Evolutionary conservation across 2,329 filamentous ascomycete species (phyloP), one percentile per base, ranked within the genome.

Genomic region (Pseudocercospora ulei): DNA sequence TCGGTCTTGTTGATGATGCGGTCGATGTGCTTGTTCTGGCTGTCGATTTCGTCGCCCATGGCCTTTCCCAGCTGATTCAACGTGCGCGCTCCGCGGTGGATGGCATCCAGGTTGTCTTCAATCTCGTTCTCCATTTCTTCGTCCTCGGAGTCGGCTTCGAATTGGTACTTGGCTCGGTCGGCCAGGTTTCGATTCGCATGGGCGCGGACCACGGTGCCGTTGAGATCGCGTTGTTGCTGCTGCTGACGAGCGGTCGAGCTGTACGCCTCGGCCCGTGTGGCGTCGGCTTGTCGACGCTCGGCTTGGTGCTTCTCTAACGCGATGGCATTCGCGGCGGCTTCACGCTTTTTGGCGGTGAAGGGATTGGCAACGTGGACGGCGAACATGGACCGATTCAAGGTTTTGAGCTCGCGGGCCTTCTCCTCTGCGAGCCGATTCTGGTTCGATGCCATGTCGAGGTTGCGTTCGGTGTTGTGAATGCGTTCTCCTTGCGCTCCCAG

Each of bases 311-410:
- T 78, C 29, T 80, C 75, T 55, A 92, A 67, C 28, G 82, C 72
- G 38, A 75, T 70, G 35, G 79, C 69, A 48, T 90, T 82, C 25
- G 75, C 72, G 41, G 74, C 75, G 38, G 55, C 46, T 28, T 53
- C 53, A 28, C 79, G 73, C 49, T 71, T 73, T 46, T 73, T 76
- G 8, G 75, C 76, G 0, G 82, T 90, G 58, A 94, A 68, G 3
- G 65, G 65, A 46, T 65, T 64, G 22, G 52, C 52, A 16, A 59
- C 55, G 45, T 62, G 57, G 28, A 60, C 55, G 26, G 83, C 82
- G 56, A 94, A 94, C 85, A 95, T 93, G 66, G 80, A 86, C 47
- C 80, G 71, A 62, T 95, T 93, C 34, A 92, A 68, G 1, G 75
- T 83, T 66, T 88, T 88, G 23, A 95, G 67, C 57, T 94, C 85